These are phyloP conservation scores for Trichoderma sp. DNA, from an alignment of 2,329 filamentous ascomycete genomes.

Conservation along the genomic window DNA sequence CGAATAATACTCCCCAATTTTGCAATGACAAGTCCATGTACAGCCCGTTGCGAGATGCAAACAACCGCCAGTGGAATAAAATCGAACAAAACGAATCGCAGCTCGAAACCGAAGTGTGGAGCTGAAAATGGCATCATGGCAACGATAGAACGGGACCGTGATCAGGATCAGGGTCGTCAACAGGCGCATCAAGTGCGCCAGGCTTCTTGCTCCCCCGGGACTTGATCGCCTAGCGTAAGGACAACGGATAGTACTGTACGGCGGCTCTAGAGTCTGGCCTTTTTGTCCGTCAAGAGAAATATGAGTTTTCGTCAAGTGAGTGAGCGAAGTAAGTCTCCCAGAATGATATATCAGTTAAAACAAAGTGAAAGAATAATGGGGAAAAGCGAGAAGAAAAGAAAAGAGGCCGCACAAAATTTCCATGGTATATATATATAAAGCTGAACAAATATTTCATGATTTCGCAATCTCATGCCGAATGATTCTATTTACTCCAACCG, in stretches of 20 bases:
- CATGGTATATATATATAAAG: background rate
- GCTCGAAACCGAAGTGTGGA: conserved; percentile 61
- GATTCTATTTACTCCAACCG: conserved; percentile 10
- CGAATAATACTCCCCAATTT: conserved; percentile 42
- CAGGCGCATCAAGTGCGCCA: too few species aligned
- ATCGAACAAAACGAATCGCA: conserved; percentile 54
- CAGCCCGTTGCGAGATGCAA: conserved; percentile 47
- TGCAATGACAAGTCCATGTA: conserved; percentile 47
- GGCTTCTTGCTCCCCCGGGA: too few species aligned
- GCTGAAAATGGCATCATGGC: conserved; percentile 49
- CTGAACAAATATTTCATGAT: background rate
- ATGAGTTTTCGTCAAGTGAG: background rate
- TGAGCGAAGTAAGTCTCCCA: background rate
- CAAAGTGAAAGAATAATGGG: background rate
- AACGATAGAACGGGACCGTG: background rate
- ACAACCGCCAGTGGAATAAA: conserved; percentile 59
- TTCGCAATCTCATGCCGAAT: conserved; percentile 16
- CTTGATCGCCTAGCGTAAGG: too few species aligned
- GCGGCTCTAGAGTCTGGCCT: conserved; percentile 22
- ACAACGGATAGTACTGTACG: conserved; percentile 22
- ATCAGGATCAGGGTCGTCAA: too few species aligned
- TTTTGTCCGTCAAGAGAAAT: conserved; percentile 19
- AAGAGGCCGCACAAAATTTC: background rate
- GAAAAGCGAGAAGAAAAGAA: background rate
- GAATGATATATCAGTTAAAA: background rate